Evolutionary conservation across 345 rosid genomes (phyloP).

Genomic region (Hypericum androsaemum): DNA sequence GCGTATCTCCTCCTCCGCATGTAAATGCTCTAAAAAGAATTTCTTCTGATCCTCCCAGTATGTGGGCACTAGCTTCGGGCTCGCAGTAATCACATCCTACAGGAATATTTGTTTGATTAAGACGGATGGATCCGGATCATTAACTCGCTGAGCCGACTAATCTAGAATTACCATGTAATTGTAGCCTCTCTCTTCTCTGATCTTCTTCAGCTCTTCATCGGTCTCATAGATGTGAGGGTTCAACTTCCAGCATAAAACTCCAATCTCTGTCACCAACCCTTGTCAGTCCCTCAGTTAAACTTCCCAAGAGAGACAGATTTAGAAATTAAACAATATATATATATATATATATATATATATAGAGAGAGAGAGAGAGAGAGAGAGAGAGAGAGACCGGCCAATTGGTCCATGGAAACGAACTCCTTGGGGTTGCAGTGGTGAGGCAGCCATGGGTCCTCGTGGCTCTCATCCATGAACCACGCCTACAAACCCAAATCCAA

Average conservation of each 20-base stretch:
- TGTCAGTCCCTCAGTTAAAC: background rate
- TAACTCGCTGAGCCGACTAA: background rate
- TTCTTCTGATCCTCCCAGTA: constrained; percentile 78
- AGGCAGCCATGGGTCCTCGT: constrained; percentile 45
- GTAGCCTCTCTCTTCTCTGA: constrained; percentile 73
- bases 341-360: too few species aligned
- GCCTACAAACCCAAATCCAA: constrained; percentile 27
- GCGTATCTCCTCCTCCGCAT: constrained; percentile 83
- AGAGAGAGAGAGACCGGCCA: constrained; percentile 27
- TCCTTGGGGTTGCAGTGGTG: constrained; percentile 38
- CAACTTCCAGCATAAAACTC: constrained; percentile 74
- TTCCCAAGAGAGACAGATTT: background rate
- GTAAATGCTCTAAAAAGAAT: constrained; percentile 83
- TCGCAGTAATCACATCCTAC: constrained; percentile 71
- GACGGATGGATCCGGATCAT: background rate
- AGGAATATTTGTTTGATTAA: background rate
- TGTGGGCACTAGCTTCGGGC: constrained; percentile 78
- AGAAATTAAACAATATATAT: background rate
- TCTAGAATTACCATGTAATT: constrained; percentile 56
- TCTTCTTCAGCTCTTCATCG: constrained; percentile 47
- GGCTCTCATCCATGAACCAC: constrained; percentile 53
- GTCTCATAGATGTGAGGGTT: constrained; percentile 65
- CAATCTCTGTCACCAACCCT: constrained; percentile 37
- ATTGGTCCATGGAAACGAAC: constrained; percentile 31
- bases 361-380: background rate